Evolutionary conservation across 192 early-diverging fungal species (phyloP), one percentile per base, ranked within the genome.

Genomic region (Rhizophagus sp.): DNA sequence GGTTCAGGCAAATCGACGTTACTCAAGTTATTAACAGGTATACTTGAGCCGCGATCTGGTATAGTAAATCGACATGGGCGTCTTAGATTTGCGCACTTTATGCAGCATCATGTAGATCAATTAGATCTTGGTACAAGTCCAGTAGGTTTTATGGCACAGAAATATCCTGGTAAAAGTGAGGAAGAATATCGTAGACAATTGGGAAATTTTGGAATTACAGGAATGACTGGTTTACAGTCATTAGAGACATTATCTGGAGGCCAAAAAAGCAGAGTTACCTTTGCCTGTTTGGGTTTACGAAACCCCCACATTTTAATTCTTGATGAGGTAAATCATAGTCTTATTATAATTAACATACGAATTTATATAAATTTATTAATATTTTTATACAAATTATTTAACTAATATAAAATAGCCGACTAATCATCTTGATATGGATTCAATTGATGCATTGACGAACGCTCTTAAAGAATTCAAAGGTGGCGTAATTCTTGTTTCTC

Each of bases 81-180:
- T 64, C 88, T 99, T 79, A 91, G 96, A 39, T 91, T 98, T 41
- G 98, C 94, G 34, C 91, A 97, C 79, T 99, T 98, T 86, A 95
- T 94, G 73, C 98, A 99, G 85, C 97, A 98, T 84, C 97, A 98
- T 83, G 95, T 98, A 33, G 98, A 99, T 84, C 96, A 97, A 83
- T 89, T 99, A 39, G 97, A 98, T 81, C 86, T 99, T 44, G 92
- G 84, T 34, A 86, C 88, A 65, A 91, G 92, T 19, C 91, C 95
- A 9, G 97, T 98, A 27, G 93, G 91, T n/a, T 97, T 96, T 78
- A 89, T 99, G 89, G 89, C 89, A 65, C 89, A 88, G 70, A 93
- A 91, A 82, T 99, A 90, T 87, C 97, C 98, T 7, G 97, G 97
- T 12, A 91, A 91, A 85, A 88, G 87, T 11, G 97, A 99, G 72